Percentiles rank a stretch among this genome's conserved stretches.
Conservation (phyloP, 2,329 filamentous ascomycete species). For the Anthostomella pinea region DNA sequence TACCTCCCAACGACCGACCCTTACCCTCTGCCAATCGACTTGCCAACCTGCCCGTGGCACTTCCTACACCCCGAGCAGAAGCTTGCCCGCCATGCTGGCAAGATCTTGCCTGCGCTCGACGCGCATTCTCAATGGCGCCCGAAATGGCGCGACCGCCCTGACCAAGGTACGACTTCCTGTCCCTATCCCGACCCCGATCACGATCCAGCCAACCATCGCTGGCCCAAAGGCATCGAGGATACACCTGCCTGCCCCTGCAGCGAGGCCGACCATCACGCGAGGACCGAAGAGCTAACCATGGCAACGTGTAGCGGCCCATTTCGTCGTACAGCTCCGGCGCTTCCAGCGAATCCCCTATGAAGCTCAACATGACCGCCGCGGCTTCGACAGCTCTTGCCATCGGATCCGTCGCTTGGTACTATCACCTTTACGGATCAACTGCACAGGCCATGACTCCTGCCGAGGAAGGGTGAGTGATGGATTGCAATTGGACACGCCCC, state of each 20-base stretch:
- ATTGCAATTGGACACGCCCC: conserved; percentile 5
- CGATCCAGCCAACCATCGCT: neutral
- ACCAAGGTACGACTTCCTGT: conserved; percentile 64
- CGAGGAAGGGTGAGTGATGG: conserved; percentile 90
- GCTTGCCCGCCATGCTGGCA: conserved; percentile 77
- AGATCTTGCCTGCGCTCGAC: conserved; percentile 86
- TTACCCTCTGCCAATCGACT: conserved; percentile 22
- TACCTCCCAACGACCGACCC: conserved; percentile 22
- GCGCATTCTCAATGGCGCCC: conserved; percentile 77
- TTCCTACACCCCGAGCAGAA: conserved; percentile 39
- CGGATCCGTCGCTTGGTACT: conserved; percentile 95
- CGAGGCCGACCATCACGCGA: neutral
- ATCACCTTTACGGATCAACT: conserved; percentile 88
- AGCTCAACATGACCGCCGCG: conserved; percentile 81
- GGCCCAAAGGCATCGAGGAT: conserved; percentile 34
- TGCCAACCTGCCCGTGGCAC: conserved; percentile 27
- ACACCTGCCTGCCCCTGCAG: conserved; percentile 12
- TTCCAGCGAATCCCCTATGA: conserved; percentile 70
- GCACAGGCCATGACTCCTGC: conserved; percentile 86
- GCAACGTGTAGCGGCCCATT: conserved; percentile 52
- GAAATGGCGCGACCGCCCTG: conserved; percentile 69
- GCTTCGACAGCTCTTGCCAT: conserved; percentile 83
- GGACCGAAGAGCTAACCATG: conserved; percentile 36
- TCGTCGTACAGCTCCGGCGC: conserved; percentile 74
- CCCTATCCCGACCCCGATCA: conserved; percentile 5